Percentiles rank a stretch among this genome's conserved stretches.
These are phyloP conservation scores for Panaeolus cyanescens DNA, from an alignment of 768 basidiomycete genomes.

Conservation along the genomic window DNA sequence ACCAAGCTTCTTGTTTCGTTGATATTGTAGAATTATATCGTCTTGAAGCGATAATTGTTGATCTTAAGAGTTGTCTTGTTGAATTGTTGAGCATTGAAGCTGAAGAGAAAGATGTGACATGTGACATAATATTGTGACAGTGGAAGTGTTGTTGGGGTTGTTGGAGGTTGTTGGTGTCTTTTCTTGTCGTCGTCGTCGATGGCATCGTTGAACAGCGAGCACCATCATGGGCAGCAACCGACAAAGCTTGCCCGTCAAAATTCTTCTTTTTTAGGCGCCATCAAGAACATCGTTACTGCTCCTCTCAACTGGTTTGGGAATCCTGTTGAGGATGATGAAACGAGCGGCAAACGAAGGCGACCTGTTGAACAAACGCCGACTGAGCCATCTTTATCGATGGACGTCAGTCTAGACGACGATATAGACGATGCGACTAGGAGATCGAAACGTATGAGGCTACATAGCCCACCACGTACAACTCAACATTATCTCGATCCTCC, in stretches of 20 bases:
- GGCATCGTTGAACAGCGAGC: conserved; percentile 2
- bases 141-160: not conserved
- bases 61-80: not conserved
- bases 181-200: conserved; percentile 1
- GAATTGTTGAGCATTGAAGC: conserved; percentile 15
- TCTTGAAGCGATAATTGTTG: conserved; percentile 1
- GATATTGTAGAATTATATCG: conserved; percentile 14
- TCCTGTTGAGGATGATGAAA: conserved; percentile 51
- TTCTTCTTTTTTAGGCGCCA: conserved; percentile 59
- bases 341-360: conserved; percentile 59
- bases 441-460: conserved; percentile 55
- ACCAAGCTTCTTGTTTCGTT: conserved; percentile 48
- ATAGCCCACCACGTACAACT: conserved; percentile 45
- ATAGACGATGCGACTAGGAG: conserved; percentile 34
- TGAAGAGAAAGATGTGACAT: conserved; percentile 11
- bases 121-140: conserved; percentile 14
- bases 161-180: conserved; percentile 13
- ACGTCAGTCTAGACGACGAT: conserved; percentile 24
- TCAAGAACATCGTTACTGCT: conserved; percentile 68
- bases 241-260: conserved; percentile 50
- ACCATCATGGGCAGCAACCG: conserved; percentile 23
- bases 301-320: conserved; percentile 60
- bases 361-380: conserved; percentile 29
- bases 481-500: conserved; percentile 58
- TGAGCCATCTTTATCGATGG: conserved; percentile 17